A percentile compares a stretch with the other conserved stretches of the same genome.
Evolutionary conservation across 192 early-diverging fungal genomes (phyloP).

Genomic region (Phycomyces blakesleeanus): DNA sequence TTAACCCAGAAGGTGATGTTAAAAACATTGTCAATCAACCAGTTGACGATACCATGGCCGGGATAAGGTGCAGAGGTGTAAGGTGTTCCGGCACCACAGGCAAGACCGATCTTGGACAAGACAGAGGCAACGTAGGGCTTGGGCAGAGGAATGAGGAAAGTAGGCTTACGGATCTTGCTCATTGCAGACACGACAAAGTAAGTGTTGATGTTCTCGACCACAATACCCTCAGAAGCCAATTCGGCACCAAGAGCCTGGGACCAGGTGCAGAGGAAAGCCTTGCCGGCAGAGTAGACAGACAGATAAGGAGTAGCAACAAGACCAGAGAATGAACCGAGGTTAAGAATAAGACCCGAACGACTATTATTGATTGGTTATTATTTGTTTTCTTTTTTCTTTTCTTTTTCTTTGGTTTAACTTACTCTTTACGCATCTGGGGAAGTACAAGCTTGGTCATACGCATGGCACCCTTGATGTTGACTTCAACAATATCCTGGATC

Average conservation of each 20-base stretch:
- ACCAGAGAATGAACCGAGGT: conserved; percentile 89
- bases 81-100: conserved; percentile 58
- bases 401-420: conserved; percentile 9
- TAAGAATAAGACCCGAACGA: conserved; percentile 82
- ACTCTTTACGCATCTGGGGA: conserved; percentile 73
- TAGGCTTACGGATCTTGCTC: conserved; percentile 87
- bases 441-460: conserved; percentile 75
- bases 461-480: conserved; percentile 84
- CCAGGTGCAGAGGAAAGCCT: conserved; percentile 88
- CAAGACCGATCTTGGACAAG: conserved; percentile 65
- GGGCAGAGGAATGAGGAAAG: conserved; percentile 75
- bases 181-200: conserved; percentile 95
- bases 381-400: neutral
- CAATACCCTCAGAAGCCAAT: conserved; percentile 60
- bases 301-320: conserved; percentile 80
- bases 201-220: conserved; percentile 90
- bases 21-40: conserved; percentile 62
- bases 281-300: conserved; percentile 89
- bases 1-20: conserved; percentile 55
- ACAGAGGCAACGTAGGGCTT: conserved; percentile 73
- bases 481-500: conserved; percentile 72
- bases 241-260: conserved; percentile 87
- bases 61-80: conserved; percentile 65
- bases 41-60: conserved; percentile 66
- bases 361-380: conserved; percentile 24